Conservation (phyloP, 148 eudicot genomes). For the Fagopyrum homotropicum region DNA sequence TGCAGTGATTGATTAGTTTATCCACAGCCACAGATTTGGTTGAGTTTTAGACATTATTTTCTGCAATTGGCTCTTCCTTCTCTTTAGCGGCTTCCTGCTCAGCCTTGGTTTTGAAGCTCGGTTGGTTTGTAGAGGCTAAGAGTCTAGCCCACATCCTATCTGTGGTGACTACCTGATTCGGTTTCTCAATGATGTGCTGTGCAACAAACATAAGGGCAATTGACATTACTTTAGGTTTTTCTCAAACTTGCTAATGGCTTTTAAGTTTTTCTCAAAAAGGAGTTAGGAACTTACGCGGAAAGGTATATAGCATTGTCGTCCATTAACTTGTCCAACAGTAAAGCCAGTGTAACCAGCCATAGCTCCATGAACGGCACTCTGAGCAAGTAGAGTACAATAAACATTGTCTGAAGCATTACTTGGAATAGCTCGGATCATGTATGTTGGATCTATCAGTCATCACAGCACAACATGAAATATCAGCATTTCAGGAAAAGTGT, state of each 20-base stretch:
- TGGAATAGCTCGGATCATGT: conserved; percentile 15
- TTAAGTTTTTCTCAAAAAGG: too few relatives aligned
- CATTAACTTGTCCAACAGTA: conserved; percentile 14
- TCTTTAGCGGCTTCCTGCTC: conserved; percentile 2
- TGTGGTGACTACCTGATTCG: not conserved
- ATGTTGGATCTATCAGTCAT: conserved; percentile 10
- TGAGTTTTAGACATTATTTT: not conserved
- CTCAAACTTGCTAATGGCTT: not conserved
- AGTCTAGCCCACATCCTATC: conserved; percentile 16
- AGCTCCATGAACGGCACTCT: conserved; percentile 14
- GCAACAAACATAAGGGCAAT: not conserved
- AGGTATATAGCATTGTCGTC: conserved; percentile 10
- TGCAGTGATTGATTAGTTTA: conserved; percentile 4
- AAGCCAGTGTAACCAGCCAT: conserved; percentile 16
- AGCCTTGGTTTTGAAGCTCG: conserved; percentile 9
- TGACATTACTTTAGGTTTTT: not conserved
- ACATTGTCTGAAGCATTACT: conserved; percentile 15
- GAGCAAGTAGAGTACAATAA: conserved; percentile 14
- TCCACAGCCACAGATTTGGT: not conserved
- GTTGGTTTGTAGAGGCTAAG: conserved; percentile 12
- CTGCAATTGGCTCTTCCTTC: not conserved
- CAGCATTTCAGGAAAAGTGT: not conserved
- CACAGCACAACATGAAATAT: conserved; percentile 1
- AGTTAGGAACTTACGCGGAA: conserved; percentile 5
- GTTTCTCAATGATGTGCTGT: conserved; percentile 14